These are phyloP conservation scores for Canna indica DNA, from an alignment of 176 grass and related monocot genomes.

Conservation along the genomic window DNA sequence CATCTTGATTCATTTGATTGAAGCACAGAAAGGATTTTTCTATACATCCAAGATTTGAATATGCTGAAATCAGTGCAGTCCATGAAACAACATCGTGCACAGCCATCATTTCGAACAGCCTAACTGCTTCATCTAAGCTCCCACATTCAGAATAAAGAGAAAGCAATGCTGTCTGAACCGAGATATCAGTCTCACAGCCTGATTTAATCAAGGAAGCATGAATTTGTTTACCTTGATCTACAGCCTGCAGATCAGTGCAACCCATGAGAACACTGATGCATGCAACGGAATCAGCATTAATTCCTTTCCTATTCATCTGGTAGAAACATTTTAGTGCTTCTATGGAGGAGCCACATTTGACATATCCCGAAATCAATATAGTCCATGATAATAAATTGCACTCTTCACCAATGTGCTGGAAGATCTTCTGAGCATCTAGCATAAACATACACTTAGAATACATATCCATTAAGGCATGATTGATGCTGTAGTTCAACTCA, in stretches of 20 bases:
- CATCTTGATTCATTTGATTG: background rate
- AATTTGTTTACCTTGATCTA: constrained; percentile 16
- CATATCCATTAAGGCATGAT: constrained; percentile 17
- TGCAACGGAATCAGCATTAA: constrained; percentile 11
- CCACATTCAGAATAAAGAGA: constrained; percentile 21
- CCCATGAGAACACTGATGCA: constrained; percentile 8
- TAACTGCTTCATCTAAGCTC: background rate
- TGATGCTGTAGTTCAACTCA: background rate
- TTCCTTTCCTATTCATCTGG: constrained; percentile 9
- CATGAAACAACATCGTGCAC: constrained; percentile 17
- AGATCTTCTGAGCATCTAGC: constrained; percentile 6
- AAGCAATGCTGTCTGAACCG: constrained; percentile 8
- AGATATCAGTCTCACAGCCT: constrained; percentile 11
- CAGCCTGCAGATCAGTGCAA: constrained; percentile 7
- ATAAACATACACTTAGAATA: constrained; percentile 6
- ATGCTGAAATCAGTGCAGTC: constrained; percentile 18
- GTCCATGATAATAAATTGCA: constrained; percentile 4
- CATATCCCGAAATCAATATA: constrained; percentile 12
- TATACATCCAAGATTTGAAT: background rate
- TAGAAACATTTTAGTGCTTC: constrained; percentile 7
- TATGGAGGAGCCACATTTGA: constrained; percentile 3
- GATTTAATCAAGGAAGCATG: constrained; percentile 18
- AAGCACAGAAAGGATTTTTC: background rate
- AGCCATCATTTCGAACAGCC: constrained; percentile 3
- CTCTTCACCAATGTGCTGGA: background rate